phyloP scores from a whole-genome alignment of 805 yeast species.

The Candida michaelii region DNA sequence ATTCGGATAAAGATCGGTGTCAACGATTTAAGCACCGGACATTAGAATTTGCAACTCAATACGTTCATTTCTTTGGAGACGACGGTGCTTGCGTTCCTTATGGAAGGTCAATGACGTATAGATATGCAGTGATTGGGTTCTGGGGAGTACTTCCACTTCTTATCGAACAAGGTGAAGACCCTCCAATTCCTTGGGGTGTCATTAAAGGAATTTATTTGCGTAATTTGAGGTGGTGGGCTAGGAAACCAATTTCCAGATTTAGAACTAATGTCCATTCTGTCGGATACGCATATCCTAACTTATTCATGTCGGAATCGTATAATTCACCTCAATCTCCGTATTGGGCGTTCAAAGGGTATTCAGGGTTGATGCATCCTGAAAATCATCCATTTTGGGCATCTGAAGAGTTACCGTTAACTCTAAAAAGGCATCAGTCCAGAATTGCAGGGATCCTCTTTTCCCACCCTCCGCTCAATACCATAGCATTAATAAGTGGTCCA shows the following conservation, averaged over 20 bases:
- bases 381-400: constrained; percentile 15
- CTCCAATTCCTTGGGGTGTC: constrained; percentile 14
- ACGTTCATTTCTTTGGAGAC: constrained; percentile 19
- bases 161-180: constrained; percentile 7
- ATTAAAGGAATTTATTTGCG: constrained; percentile 13
- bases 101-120: constrained; percentile 16
- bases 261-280: constrained; percentile 10
- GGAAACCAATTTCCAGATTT: constrained; percentile 11
- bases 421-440: constrained; percentile 5
- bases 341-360: constrained; percentile 15
- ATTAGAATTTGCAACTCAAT: constrained; percentile 20
- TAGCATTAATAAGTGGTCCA: constrained; percentile 15
- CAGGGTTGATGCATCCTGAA: constrained; percentile 8
- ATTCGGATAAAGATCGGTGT: constrained; percentile 17
- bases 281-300: constrained; percentile 15
- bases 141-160: constrained; percentile 14
- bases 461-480: constrained; percentile 10
- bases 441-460: constrained; percentile 13
- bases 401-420: constrained; percentile 9
- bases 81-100: constrained; percentile 15
- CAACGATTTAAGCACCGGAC: constrained; percentile 19
- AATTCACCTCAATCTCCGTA: constrained; percentile 17
- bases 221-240: constrained; percentile 15
- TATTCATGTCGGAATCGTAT: constrained; percentile 13
- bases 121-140: constrained; percentile 14